Evolutionary conservation across 1,284 basidiomycete genomes (phyloP).

Genomic region (Sanguinoderma infundibulare): DNA sequence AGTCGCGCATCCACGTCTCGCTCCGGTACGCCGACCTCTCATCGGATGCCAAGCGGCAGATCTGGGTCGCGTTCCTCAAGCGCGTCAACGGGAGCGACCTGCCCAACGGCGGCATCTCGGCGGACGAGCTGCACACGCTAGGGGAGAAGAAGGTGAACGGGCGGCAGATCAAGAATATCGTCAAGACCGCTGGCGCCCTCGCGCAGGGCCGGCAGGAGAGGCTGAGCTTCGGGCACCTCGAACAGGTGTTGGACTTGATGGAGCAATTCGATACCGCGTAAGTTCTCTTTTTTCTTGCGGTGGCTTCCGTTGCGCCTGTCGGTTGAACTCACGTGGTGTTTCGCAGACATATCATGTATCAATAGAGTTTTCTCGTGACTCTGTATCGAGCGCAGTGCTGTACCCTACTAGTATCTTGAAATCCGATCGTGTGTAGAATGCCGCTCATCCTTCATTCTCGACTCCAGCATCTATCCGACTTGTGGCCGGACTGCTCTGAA

Average conservation of each 20-base stretch:
- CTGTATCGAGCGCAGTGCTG: neutral
- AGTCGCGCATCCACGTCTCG: constrained; percentile 68
- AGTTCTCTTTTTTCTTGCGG: constrained; percentile 22
- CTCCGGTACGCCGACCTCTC: constrained; percentile 62
- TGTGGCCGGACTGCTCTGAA: neutral
- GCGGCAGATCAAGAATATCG: constrained; percentile 68
- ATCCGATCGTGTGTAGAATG: constrained; percentile 1
- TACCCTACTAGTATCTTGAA: neutral
- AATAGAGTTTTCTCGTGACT: constrained; percentile 19
- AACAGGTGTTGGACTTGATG: constrained; percentile 62
- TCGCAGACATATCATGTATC: constrained; percentile 30
- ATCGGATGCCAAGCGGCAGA: constrained; percentile 52
- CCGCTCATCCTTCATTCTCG: neutral
- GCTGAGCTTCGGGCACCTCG: constrained; percentile 52
- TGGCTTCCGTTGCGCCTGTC: neutral
- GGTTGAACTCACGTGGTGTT: neutral
- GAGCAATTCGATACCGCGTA: constrained; percentile 61
- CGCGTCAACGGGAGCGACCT: constrained; percentile 45
- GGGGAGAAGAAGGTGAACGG: constrained; percentile 60
- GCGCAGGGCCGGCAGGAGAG: constrained; percentile 52
- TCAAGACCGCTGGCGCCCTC: constrained; percentile 62
- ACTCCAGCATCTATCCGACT: neutral
- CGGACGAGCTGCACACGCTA: constrained; percentile 49
- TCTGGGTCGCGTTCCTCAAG: constrained; percentile 62
- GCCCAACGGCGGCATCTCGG: constrained; percentile 39